A percentile compares a stretch with the other conserved stretches of the same genome.
phyloP scores from a whole-genome alignment of 768 basidiomycete genomes.

The Imleria badia region DNA sequence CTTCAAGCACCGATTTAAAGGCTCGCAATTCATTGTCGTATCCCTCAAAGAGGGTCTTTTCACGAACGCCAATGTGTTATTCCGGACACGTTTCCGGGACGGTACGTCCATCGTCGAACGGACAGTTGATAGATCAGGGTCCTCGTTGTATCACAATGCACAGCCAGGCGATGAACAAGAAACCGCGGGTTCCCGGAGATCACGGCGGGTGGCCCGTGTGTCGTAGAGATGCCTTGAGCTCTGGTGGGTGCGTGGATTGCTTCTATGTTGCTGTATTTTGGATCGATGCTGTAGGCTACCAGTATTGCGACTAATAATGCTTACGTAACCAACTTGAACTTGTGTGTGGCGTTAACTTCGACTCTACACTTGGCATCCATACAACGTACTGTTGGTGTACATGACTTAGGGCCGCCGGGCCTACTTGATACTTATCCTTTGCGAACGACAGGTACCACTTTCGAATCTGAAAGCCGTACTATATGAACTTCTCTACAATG shows the following conservation, averaged over 20 bases:
- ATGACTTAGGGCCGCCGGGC: too few relatives aligned
- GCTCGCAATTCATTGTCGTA: conserved; percentile 97
- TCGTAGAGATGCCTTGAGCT: not conserved
- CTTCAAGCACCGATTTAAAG: conserved; percentile 97
- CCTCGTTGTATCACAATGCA: conserved; percentile 36
- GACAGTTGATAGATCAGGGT: conserved; percentile 64
- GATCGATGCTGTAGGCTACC: conserved; percentile 12
- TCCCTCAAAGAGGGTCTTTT: conserved; percentile 96
- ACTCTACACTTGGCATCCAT: too few relatives aligned
- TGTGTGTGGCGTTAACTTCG: too few relatives aligned
- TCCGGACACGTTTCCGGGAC: conserved; percentile 90
- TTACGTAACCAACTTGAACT: too few relatives aligned
- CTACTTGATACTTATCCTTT: too few relatives aligned
- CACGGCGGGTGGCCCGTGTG: conserved; percentile 13
- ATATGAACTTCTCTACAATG: too few relatives aligned
- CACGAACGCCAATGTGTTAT: conserved; percentile 95
- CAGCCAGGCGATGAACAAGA: conserved; percentile 15
- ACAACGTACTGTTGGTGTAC: too few relatives aligned
- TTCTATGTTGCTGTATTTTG: not conserved
- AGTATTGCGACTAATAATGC: too few relatives aligned
- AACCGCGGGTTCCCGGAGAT: conserved; percentile 16
- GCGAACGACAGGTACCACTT: too few relatives aligned
- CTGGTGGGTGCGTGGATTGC: not conserved
- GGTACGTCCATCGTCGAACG: conserved; percentile 90
- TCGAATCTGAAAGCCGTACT: too few relatives aligned